A percentile compares a stretch with the other conserved stretches of the same genome.
Evolutionary conservation across 257 asterid species (phyloP).

Genomic region (Petrea volubilis): DNA sequence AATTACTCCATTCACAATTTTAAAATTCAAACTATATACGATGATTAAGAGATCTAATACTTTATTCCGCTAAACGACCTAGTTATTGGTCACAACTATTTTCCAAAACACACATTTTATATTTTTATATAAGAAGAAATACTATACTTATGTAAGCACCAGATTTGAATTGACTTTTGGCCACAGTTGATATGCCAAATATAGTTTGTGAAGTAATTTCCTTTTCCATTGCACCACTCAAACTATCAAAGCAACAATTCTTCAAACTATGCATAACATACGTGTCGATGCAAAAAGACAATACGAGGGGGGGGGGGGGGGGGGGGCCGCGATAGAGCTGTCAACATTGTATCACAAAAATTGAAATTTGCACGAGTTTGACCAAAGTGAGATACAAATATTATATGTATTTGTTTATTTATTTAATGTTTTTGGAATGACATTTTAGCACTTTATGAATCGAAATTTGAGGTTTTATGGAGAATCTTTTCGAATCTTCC

Average conservation of each 20-base stretch:
- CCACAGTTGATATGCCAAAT: background rate
- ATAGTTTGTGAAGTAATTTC: background rate
- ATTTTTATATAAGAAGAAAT: too few relatives aligned
- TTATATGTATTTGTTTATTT: background rate
- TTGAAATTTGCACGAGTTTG: background rate
- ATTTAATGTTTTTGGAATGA: background rate
- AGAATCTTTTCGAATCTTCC: background rate
- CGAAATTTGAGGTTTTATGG: background rate
- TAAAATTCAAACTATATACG: too few relatives aligned
- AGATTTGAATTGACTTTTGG: too few relatives aligned
- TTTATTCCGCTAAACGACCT: too few relatives aligned
- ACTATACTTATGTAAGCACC: too few relatives aligned
- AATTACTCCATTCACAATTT: too few relatives aligned
- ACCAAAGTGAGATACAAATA: background rate
- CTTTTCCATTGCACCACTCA: background rate
- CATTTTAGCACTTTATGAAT: too few relatives aligned
- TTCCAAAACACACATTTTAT: too few relatives aligned
- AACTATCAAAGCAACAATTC: background rate
- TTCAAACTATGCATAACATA: background rate
- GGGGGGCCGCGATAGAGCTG: constrained; percentile 3
- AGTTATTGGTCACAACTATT: too few relatives aligned
- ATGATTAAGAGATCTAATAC: too few relatives aligned
- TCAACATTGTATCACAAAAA: background rate
- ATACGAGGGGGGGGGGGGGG: background rate
- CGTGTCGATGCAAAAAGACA: constrained; percentile 6